phyloP scores from a whole-genome alignment of 768 basidiomycete genomes.

The Lyophyllum shimeji region DNA sequence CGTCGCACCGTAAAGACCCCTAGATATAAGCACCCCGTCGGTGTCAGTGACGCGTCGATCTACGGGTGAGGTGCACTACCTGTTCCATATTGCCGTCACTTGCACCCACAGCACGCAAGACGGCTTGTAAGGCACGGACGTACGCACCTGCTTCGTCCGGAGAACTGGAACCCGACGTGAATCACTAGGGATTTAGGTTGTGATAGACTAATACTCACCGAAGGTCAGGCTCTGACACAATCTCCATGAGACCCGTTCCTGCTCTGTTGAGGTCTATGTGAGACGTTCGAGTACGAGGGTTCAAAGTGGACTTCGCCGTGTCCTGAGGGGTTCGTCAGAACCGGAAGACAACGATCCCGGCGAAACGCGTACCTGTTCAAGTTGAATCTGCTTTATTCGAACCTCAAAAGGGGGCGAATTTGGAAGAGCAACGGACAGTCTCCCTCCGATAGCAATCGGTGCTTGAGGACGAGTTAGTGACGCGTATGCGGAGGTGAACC shows the following conservation, averaged over 20 bases:
- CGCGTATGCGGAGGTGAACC: background rate
- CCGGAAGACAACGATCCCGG: slow-evolving; percentile 2
- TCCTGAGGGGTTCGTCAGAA: slow-evolving; percentile 49
- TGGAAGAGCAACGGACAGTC: slow-evolving; percentile 43
- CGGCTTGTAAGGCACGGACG: slow-evolving; percentile 76
- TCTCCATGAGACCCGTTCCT: slow-evolving; percentile 89
- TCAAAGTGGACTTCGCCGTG: slow-evolving; percentile 81
- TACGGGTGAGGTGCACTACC: slow-evolving; percentile 34
- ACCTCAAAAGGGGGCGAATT: slow-evolving; percentile 42
- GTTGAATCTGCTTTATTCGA: slow-evolving; percentile 91
- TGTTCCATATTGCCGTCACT: slow-evolving; percentile 98
- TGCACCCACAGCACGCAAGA: slow-evolving; percentile 80
- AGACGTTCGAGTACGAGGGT: slow-evolving; percentile 48
- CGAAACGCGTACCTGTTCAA: slow-evolving; percentile 77
- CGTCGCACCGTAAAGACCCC: slow-evolving; percentile 95
- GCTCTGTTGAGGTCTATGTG: slow-evolving; percentile 89
- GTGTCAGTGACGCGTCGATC: background rate
- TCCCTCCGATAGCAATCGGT: slow-evolving; percentile 74
- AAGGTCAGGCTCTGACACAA: slow-evolving; percentile 93
- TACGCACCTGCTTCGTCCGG: slow-evolving; percentile 91
- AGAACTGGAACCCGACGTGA: slow-evolving; percentile 40
- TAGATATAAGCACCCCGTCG: slow-evolving; percentile 26
- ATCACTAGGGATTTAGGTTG: slow-evolving; percentile 17
- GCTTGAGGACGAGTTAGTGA: slow-evolving; percentile 40
- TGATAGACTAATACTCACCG: slow-evolving; percentile 35